Percentiles rank a stretch among this genome's conserved stretches.
Conservation (phyloP, 768 basidiomycete species). For the Candolleomyces efflorescens region DNA sequence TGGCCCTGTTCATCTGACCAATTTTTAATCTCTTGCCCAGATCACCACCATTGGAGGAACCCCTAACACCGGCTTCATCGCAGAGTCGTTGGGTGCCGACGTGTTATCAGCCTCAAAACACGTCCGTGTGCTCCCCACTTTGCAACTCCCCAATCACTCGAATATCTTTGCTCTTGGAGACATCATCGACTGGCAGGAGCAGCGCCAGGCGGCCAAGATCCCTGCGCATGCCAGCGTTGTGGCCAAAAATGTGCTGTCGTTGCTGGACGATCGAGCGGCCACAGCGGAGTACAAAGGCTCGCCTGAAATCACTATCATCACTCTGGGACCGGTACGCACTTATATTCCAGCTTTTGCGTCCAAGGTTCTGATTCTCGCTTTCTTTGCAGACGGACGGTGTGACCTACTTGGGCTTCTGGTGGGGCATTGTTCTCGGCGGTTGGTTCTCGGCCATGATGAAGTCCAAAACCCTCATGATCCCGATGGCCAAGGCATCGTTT, state of each 20-base stretch:
- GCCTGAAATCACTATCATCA: slow-evolving; percentile 48
- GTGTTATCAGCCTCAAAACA: slow-evolving; percentile 27
- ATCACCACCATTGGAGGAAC: slow-evolving; percentile 29
- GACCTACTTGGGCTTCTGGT: slow-evolving; percentile 35
- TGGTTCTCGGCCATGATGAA: slow-evolving; percentile 11
- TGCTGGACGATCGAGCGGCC: slow-evolving; percentile 7
- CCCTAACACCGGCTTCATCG: slow-evolving; percentile 44
- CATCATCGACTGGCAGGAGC: slow-evolving; percentile 16
- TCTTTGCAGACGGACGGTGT: slow-evolving; percentile 31
- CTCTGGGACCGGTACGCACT: slow-evolving; percentile 1
- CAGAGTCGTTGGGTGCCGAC: slow-evolving; percentile 27
- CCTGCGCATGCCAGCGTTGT: slow-evolving; percentile 12
- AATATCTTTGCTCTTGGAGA: slow-evolving; percentile 17
- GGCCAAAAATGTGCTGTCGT: slow-evolving; percentile 14
- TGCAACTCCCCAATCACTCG: slow-evolving; percentile 16
- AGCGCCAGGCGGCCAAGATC: slow-evolving; percentile 14
- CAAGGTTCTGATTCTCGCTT: not conserved
- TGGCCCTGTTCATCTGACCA: not conserved
- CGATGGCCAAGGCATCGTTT: no score
- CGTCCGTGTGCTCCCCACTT: slow-evolving; percentile 45
- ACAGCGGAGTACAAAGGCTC: slow-evolving; percentile 39
- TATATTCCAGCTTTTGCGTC: not conserved
- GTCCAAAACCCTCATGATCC: slow-evolving; percentile 3
- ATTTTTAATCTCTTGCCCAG: slow-evolving; percentile 12
- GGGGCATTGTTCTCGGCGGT: slow-evolving; percentile 41